Percentiles rank a stretch among this genome's conserved stretches.
phyloP scores from a whole-genome alignment of 2,329 filamentous ascomycete genomes.

The Talaromyces sp. region DNA sequence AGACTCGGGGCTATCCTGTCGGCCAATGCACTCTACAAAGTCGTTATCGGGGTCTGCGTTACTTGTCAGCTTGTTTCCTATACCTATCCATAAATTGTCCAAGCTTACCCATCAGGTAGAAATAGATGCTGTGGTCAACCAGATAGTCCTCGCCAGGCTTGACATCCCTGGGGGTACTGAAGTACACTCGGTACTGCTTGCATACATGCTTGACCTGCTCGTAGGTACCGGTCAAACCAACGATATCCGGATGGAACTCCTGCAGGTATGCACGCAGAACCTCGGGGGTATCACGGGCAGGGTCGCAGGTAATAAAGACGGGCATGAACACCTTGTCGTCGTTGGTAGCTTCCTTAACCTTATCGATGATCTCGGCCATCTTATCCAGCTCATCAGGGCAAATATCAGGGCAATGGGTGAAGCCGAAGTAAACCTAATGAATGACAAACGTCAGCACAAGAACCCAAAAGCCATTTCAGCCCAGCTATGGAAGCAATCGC shows the following conservation, averaged over 20 bases:
- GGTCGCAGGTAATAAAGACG: conserved; percentile 95
- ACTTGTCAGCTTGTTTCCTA: conserved; percentile 3
- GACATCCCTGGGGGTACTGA: conserved; percentile 85
- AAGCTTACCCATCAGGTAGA: conserved; percentile 86
- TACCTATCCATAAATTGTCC: not conserved
- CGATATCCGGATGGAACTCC: conserved; percentile 85
- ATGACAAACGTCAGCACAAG: conserved; percentile 4
- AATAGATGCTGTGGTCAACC: conserved; percentile 99
- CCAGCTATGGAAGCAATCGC: too few species aligned
- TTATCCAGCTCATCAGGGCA: conserved; percentile 99
- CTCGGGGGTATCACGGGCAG: conserved; percentile 81
- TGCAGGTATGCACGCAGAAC: conserved; percentile 82
- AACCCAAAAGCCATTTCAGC: too few species aligned
- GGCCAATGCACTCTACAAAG: conserved; percentile 94
- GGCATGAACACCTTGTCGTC: conserved; percentile 62
- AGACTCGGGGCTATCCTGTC: conserved; percentile 88
- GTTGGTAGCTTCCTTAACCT: conserved; percentile 49
- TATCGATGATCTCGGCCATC: conserved; percentile 94
- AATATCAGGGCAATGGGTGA: conserved; percentile 97
- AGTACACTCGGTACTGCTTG: conserved; percentile 96
- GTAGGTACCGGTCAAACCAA: conserved; percentile 91
- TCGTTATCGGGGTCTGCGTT: conserved; percentile 85
- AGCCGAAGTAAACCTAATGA: conserved; percentile 88
- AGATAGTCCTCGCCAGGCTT: conserved; percentile 94
- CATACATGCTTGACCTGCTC: conserved; percentile 92